These are phyloP conservation scores for Arthrobotrys entomopaga DNA, from an alignment of 2,329 filamentous ascomycete genomes.

Conservation along the genomic window DNA sequence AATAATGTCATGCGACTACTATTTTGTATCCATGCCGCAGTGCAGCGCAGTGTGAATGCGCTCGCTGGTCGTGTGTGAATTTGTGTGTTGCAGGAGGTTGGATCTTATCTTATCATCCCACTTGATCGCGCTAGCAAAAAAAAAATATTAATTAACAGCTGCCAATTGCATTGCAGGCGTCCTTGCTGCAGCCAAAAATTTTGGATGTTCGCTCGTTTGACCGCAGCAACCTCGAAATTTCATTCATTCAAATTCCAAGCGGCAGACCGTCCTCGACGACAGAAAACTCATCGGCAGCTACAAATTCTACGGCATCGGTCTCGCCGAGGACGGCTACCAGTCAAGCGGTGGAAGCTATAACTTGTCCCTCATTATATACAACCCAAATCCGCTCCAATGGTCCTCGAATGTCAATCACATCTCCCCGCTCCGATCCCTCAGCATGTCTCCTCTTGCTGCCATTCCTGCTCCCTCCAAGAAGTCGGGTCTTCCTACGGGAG, in stretches of 20 bases:
- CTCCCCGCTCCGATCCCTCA: slow-evolving; percentile 42
- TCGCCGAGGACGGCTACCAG: slow-evolving; percentile 7
- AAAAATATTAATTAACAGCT: slow-evolving; percentile 11
- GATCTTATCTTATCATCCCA: slow-evolving; percentile 55
- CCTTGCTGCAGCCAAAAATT: slow-evolving; percentile 28
- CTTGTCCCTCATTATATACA: neutral
- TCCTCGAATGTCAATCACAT: slow-evolving; percentile 53
- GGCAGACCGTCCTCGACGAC: neutral
- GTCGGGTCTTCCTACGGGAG: slow-evolving; percentile 36
- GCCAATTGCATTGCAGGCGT: neutral
- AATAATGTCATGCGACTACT: too few species aligned
- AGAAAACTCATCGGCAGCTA: neutral
- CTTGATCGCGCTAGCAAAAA: slow-evolving; percentile 2
- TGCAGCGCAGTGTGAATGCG: too few species aligned
- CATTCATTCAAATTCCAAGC: neutral
- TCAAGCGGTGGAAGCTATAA: slow-evolving; percentile 4
- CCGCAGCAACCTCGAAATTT: slow-evolving; percentile 12
- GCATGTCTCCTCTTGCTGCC: slow-evolving; percentile 52
- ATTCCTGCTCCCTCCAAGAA: slow-evolving; percentile 49
- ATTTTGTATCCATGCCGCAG: too few species aligned
- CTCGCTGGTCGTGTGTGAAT: neutral
- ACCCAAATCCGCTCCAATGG: slow-evolving; percentile 47
- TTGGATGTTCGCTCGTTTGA: slow-evolving; percentile 12
- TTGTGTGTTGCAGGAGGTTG: slow-evolving; percentile 33
- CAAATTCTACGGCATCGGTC: slow-evolving; percentile 6